phyloP scores from a whole-genome alignment of 106 monocot species.

The Dioscorea zingiberensis region DNA sequence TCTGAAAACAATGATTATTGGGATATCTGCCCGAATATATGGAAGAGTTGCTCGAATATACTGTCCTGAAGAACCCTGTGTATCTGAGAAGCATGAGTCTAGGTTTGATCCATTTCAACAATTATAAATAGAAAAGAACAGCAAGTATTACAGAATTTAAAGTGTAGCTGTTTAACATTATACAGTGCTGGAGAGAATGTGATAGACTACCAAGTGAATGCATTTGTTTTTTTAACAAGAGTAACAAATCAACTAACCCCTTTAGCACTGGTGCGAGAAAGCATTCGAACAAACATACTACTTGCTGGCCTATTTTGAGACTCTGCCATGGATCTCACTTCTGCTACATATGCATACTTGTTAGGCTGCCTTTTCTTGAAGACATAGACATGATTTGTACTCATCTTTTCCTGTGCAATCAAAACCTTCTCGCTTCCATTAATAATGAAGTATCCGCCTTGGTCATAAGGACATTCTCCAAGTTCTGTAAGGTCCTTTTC shows the following conservation, averaged over 20 bases:
- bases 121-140: not conserved
- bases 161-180: no score
- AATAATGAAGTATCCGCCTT: slow-evolving; percentile 95
- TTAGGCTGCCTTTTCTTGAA: slow-evolving; percentile 99
- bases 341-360: slow-evolving; percentile 92
- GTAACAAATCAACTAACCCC: slow-evolving; percentile 44
- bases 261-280: slow-evolving; percentile 91
- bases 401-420: slow-evolving; percentile 98
- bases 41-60: slow-evolving; percentile 97
- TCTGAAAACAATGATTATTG: slow-evolving; percentile 95
- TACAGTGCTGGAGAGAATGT: no score
- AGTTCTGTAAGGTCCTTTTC: slow-evolving; percentile 95
- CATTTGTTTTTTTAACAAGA: no score
- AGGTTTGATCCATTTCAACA: not conserved
- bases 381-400: slow-evolving; percentile 99
- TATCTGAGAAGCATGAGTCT: not conserved
- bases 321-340: slow-evolving; percentile 96
- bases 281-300: slow-evolving; percentile 98
- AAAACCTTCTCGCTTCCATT: slow-evolving; percentile 98
- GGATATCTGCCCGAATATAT: slow-evolving; percentile 88
- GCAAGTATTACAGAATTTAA: no score
- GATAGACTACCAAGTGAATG: no score
- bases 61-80: slow-evolving; percentile 93
- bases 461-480: slow-evolving; percentile 94
- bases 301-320: slow-evolving; percentile 96